These are phyloP conservation scores for Chlamydomonas sp. DNA, from an alignment of 139 green algal genomes.

Conservation along the genomic window DNA sequence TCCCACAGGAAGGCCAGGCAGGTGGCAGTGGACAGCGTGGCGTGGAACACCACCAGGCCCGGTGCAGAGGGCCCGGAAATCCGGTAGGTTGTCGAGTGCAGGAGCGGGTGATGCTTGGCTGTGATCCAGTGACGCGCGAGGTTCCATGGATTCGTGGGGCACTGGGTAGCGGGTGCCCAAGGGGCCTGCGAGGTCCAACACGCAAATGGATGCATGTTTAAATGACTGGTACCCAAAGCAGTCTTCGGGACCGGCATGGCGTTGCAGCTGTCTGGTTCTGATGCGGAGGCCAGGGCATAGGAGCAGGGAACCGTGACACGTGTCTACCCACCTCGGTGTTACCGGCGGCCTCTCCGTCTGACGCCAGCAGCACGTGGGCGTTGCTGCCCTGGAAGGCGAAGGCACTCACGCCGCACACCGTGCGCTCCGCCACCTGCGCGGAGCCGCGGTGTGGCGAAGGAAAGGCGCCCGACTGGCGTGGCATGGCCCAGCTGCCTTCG, in stretches of 20 bases:
- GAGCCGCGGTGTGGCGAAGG: not conserved
- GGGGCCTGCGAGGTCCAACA: too few species aligned
- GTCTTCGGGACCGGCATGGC: too few species aligned
- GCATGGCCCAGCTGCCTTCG: constrained; percentile 35
- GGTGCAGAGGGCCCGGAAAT: not conserved
- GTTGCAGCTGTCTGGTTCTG: too few species aligned
- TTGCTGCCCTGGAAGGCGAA: constrained; percentile 91
- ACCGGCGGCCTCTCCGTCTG: not conserved
- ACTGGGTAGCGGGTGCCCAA: too few species aligned
- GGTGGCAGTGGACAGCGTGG: not conserved
- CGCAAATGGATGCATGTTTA: too few species aligned
- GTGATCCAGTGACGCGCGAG: constrained; percentile 6
- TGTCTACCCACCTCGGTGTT: not conserved
- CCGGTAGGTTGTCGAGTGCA: not conserved
- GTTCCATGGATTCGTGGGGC: too few species aligned
- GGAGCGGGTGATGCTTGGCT: not conserved
- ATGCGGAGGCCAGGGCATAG: not conserved
- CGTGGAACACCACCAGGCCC: not conserved
- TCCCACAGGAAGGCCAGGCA: constrained; percentile 41
- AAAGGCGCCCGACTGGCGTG: constrained; percentile 13
- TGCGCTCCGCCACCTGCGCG: not conserved
- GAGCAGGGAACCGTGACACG: not conserved
- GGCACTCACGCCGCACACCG: constrained; percentile 66
- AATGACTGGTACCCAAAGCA: not conserved
- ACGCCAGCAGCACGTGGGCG: constrained; percentile 66